These are phyloP conservation scores for Vinca minor DNA, from an alignment of 257 asterid genomes.

Conservation along the genomic window DNA sequence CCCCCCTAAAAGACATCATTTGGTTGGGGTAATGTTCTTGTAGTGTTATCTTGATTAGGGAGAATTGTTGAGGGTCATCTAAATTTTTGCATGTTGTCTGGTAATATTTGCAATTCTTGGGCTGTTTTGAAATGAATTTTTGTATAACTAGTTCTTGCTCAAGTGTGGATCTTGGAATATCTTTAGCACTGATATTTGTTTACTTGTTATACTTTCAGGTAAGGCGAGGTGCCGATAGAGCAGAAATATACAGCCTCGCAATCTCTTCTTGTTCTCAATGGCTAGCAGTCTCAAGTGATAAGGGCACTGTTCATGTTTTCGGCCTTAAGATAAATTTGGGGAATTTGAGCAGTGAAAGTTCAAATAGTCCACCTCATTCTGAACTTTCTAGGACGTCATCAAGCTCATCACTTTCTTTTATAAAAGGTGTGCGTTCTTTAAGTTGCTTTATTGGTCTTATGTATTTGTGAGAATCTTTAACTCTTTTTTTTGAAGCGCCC, in stretches of 20 bases:
- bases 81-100: neutral
- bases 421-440: conserved; percentile 46
- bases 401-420: conserved; percentile 68
- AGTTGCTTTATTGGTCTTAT: conserved; percentile 4
- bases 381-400: conserved; percentile 36
- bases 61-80: neutral
- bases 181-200: neutral
- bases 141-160: neutral
- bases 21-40: neutral
- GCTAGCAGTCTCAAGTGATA: conserved; percentile 93
- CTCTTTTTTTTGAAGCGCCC: no score
- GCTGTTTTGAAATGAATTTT: neutral
- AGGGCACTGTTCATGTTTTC: conserved; percentile 94
- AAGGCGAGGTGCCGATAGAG: conserved; percentile 95
- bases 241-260: conserved; percentile 79
- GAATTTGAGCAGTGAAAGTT: conserved; percentile 41
- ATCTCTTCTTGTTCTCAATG: conserved; percentile 80
- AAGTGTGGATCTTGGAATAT: neutral
- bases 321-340: conserved; percentile 59
- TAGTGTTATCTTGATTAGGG: neutral
- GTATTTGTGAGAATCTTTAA: neutral
- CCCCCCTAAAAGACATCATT: neutral
- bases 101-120: neutral
- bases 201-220: conserved; percentile 39
- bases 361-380: conserved; percentile 39